Base-by-base conservation (phyloP, 1,284 basidiomycete genomes). In the Quambalaria eucalypti region DNA sequence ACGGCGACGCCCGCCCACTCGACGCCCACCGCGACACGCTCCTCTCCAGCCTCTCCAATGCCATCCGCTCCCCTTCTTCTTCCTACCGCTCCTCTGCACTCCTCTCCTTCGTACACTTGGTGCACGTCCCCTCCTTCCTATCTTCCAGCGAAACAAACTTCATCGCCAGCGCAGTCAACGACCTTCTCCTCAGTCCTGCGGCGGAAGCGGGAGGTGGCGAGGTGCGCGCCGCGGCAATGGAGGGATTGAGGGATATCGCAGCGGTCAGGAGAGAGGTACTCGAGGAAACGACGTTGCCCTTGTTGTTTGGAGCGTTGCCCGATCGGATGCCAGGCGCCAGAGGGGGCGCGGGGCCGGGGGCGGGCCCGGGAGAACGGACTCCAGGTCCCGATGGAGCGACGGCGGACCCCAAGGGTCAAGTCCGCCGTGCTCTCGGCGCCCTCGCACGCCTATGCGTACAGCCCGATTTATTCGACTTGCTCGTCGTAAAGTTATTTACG, bases 381-480 rank as follows among this genome's bases (percentile, higher is more conserved):
- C 28, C 52, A 48, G 21, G 58, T 60, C 12, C 56, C 56, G 2
- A 57, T 55, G 28, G 51, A 44, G n/a, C n/a, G n/a, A 12, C 51
- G 61, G 5, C 54, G 52, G 61, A 72, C 0, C 82, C 83, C 29
- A 83, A 87, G 30, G 78, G 81, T 14, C 80, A 80, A 50, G 87
- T 84, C 70, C 86, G 87, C 78, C 81, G 81, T 19, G 83, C 83
- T 14, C 82, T 98, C 29, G 79, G 81, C 1, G 83, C 86, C 2
- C 81, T 98, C 26, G 81, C 84, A 38, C 82, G 80, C 10, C 81
- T 99, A 12, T 93, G 90, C 72, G 76, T 82, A 2, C 83, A 86
- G 46, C 81, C 87, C 0, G 81, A 84, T 23, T 80, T 97, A 26
- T 97, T 95, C 76, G 88, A 90, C 72, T 85, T 81, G 5, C 81